Evolutionary conservation across 1,139 yeast species (phyloP).

Genomic region (Yamadazyma sp.): DNA sequence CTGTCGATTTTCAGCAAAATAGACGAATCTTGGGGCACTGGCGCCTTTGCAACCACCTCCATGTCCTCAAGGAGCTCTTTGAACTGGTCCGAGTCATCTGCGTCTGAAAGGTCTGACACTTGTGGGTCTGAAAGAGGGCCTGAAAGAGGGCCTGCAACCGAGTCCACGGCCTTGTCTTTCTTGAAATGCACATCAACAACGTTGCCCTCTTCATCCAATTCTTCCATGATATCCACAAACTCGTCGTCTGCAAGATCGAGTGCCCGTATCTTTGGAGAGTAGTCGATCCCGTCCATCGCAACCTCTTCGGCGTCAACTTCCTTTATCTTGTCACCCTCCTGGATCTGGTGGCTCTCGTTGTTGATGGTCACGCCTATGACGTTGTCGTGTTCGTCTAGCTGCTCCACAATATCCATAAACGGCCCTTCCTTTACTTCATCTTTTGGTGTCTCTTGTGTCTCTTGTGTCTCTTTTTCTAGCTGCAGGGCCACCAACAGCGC

Average conservation of each 20-base stretch:
- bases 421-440: slow-evolving; percentile 66
- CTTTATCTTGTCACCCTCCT: slow-evolving; percentile 59
- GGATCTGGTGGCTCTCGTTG: slow-evolving; percentile 6
- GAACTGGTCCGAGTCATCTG: slow-evolving; percentile 34
- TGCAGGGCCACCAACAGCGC: too few species aligned
- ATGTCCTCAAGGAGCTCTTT: slow-evolving; percentile 48
- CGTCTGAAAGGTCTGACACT: slow-evolving; percentile 1
- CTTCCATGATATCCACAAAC: slow-evolving; percentile 77
- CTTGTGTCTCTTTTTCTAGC: too few species aligned
- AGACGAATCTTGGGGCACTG: background rate
- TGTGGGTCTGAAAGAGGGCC: too few species aligned
- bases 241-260: slow-evolving; percentile 4
- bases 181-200: slow-evolving; percentile 43
- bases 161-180: background rate
- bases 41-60: slow-evolving; percentile 30
- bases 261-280: background rate
- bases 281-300: background rate
- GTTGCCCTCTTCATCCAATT: slow-evolving; percentile 77
- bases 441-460: slow-evolving; percentile 23
- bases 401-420: slow-evolving; percentile 79
- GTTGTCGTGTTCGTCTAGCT: slow-evolving; percentile 78
- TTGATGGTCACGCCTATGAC: slow-evolving; percentile 32
- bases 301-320: slow-evolving; percentile 28
- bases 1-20: slow-evolving; percentile 29
- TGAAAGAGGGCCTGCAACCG: too few species aligned